Conservation (phyloP, 2,329 filamentous ascomycete species). For the Clonostachys solani region DNA sequence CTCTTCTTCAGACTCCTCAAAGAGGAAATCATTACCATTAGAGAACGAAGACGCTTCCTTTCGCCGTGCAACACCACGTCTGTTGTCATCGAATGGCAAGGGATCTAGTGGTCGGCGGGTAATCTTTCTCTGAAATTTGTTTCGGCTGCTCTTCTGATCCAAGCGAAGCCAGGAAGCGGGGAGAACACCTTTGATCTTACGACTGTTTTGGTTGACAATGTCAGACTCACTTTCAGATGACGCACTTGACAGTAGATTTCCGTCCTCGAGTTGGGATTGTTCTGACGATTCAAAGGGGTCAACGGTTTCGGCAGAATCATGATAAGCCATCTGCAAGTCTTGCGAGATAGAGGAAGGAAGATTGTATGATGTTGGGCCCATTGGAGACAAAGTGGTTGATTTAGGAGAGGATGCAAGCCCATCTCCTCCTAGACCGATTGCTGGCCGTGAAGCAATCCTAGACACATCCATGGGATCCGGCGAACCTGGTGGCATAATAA, state of each 20-base stretch:
- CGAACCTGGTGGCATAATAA: too few species aligned
- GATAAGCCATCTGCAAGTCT: too few species aligned
- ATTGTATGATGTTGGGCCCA: too few species aligned
- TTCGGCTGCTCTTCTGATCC: slow-evolving; percentile 38
- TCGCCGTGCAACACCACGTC: slow-evolving; percentile 43
- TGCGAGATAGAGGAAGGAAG: too few species aligned
- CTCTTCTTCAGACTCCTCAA: slow-evolving; percentile 42
- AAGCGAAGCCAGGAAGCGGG: slow-evolving; percentile 65
- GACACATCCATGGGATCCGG: too few species aligned
- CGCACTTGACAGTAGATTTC: background rate
- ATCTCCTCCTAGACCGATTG: too few species aligned
- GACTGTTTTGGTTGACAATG: slow-evolving; percentile 20
- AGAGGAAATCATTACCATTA: slow-evolving; percentile 23
- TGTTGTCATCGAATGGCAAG: slow-evolving; percentile 31
- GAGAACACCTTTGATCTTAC: slow-evolving; percentile 54
- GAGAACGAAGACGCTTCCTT: slow-evolving; percentile 7
- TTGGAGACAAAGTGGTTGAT: too few species aligned
- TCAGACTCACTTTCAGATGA: slow-evolving; percentile 36
- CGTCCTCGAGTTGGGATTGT: too few species aligned
- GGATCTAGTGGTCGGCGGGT: slow-evolving; percentile 18
- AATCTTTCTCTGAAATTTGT: slow-evolving; percentile 19
- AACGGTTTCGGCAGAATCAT: too few species aligned
- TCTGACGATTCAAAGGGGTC: too few species aligned
- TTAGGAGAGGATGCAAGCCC: too few species aligned
- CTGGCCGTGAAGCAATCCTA: too few species aligned